Evolutionary conservation across 2,329 filamentous ascomycete genomes (phyloP), one percentile per base, ranked within the genome.

Genomic region (Colletotrichum coccodes): DNA sequence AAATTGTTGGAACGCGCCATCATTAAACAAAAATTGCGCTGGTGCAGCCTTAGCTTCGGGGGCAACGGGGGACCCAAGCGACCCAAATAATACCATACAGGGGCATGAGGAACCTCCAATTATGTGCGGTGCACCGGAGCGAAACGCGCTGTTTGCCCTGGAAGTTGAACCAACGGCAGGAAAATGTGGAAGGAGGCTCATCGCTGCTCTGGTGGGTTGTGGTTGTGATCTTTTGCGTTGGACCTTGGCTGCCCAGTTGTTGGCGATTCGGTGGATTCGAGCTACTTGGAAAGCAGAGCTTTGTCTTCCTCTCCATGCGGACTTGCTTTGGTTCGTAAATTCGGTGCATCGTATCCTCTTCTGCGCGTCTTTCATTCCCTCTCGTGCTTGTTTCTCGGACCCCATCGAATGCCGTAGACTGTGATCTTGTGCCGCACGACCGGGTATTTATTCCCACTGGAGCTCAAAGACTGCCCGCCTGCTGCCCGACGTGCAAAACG

Each of bases 1-100:
- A 68, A 65, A 68, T 65, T 68, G 61, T 68, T 60, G 54, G 61
- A 65, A 65, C 49, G 40, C 65, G 54, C 65, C 61, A 49, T 65
- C 40, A 65, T 68, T 68, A 34, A 11, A 34, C 28, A 21, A 53
- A 64, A 38, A 47, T 60, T 54, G 36, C 54, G 28, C 34, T 36
- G 46, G 59, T 63, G 64, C 64, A 58, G 44, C 52, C 32, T 64
- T 63, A 63, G 59, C 49, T 36, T 38, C 30, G 46, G 30, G 38
- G 26, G 26, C 47, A 23, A 54, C 36, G 21, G 36, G 53, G 28
- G 65, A 34, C 50, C 60, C 59, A 38, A 26, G 52, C n/a, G 28
- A 58, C 56, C 40, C n/a, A 58, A 30, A 54, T 6, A 34, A 34
- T 30, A n/a, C n/a, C 11, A 21, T 50, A 53, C 60, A 64, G 64